Conservation (phyloP, 371 early-diverging fungal genomes). For the Mucor saturninus region DNA sequence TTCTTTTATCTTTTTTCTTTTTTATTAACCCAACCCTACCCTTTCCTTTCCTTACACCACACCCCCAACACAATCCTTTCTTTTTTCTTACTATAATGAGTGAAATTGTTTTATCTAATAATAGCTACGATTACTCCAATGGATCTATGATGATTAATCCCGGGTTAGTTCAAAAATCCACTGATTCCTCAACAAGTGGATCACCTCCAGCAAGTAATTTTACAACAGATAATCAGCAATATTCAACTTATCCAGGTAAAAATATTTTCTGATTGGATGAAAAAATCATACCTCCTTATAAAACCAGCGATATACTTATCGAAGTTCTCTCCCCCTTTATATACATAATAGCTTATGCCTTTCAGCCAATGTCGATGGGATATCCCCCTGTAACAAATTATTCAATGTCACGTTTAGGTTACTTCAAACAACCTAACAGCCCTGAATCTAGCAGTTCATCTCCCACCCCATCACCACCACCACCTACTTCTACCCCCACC, state of each 20-base stretch:
- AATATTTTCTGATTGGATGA: conserved; percentile 17
- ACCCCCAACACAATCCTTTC: conserved; percentile 5
- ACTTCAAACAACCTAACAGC: conserved; percentile 36
- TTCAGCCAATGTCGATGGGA: conserved; percentile 40
- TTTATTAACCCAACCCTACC: neutral
- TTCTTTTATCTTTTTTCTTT: conserved; percentile 10
- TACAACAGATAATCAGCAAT: conserved; percentile 28
- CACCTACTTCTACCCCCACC: conserved; percentile 3
- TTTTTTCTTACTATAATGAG: conserved; percentile 34
- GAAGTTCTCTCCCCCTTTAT: neutral
- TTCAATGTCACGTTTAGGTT: conserved; percentile 32
- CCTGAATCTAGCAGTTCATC: conserved; percentile 47
- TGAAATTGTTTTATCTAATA: conserved; percentile 41
- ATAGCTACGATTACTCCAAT: conserved; percentile 39
- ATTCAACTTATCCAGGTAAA: conserved; percentile 40
- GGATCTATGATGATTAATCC: conserved; percentile 40
- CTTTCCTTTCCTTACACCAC: conserved; percentile 9
- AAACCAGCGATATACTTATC: neutral
- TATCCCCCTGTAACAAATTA: conserved; percentile 34
- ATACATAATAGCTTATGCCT: conserved; percentile 37
- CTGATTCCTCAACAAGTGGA: conserved; percentile 9
- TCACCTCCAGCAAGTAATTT: conserved; percentile 2
- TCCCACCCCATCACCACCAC: conserved; percentile 33
- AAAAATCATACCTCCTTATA: too few relatives aligned
- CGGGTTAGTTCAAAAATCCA: conserved; percentile 39